phyloP scores from a whole-genome alignment of 164 flowering plant genomes.

The Vitis riparia region DNA sequence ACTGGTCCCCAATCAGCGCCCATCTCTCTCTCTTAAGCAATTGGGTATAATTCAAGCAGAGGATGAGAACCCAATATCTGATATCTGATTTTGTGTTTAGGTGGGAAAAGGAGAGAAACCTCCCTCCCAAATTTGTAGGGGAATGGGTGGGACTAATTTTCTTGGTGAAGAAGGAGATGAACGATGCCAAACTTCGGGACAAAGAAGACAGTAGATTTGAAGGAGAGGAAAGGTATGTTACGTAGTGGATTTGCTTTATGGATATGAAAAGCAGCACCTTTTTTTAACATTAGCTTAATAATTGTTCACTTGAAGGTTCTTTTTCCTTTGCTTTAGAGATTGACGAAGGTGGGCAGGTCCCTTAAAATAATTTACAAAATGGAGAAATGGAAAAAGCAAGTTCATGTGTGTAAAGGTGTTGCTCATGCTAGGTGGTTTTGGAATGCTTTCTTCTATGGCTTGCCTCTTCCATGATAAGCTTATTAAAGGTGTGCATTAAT shows the following conservation, averaged over 20 bases:
- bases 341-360: background rate
- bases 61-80: no score
- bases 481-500: no score
- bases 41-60: no score
- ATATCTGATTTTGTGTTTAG: background rate
- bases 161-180: slow-evolving; percentile 30
- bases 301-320: slow-evolving; percentile 13
- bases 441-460: no score
- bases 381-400: no score
- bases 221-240: slow-evolving; percentile 41
- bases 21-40: slow-evolving; percentile 27
- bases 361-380: no score
- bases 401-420: no score
- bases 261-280: slow-evolving; percentile 5
- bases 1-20: slow-evolving; percentile 76
- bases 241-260: slow-evolving; percentile 33
- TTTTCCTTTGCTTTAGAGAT: slow-evolving; percentile 13
- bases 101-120: background rate
- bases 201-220: slow-evolving; percentile 28
- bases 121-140: slow-evolving; percentile 13
- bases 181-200: slow-evolving; percentile 28
- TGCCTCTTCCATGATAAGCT: no score
- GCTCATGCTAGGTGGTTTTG: no score
- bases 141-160: slow-evolving; percentile 6
- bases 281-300: slow-evolving; percentile 9